Evolutionary conservation across 2,329 filamentous ascomycete species (phyloP).

Genomic region (Verticillium isaacii): DNA sequence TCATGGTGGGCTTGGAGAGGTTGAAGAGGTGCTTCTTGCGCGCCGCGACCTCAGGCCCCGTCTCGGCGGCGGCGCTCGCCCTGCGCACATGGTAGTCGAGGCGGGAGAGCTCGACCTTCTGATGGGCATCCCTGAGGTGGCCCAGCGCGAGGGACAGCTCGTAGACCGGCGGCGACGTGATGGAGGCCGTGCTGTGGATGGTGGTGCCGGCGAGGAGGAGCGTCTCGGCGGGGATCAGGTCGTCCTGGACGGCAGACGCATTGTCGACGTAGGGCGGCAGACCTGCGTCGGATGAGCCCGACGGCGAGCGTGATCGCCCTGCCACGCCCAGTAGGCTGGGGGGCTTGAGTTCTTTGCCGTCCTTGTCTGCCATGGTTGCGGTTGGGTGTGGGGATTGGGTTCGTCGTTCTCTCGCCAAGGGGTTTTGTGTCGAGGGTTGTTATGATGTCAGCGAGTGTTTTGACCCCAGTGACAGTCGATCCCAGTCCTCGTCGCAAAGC

Average conservation of each 20-base stretch:
- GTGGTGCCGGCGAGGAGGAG: slow-evolving; percentile 27
- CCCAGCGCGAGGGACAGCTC: slow-evolving; percentile 29
- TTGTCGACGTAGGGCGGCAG: slow-evolving; percentile 3
- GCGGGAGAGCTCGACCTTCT: slow-evolving; percentile 23
- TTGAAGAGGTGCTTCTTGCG: slow-evolving; percentile 27
- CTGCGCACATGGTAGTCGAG: slow-evolving; percentile 19
- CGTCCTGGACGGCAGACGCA: slow-evolving; percentile 2
- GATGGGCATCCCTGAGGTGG: slow-evolving; percentile 25
- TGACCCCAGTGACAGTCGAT: background rate
- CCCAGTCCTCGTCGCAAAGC: no score
- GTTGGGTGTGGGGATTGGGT: no score
- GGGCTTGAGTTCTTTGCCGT: background rate
- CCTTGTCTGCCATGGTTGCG: background rate
- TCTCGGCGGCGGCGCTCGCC: slow-evolving; percentile 11
- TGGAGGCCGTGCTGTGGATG: slow-evolving; percentile 22
- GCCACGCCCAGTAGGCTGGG: background rate
- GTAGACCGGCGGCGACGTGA: slow-evolving; percentile 25
- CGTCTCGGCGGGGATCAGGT: slow-evolving; percentile 23
- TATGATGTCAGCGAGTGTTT: background rate
- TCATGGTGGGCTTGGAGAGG: slow-evolving; percentile 24
- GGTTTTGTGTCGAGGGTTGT: no score
- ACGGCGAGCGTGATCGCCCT: background rate
- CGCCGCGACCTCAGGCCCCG: slow-evolving; percentile 17
- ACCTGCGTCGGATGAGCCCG: background rate
- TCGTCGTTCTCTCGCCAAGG: no score